A percentile compares a stretch with the other conserved stretches of the same genome.
Conservation (phyloP, 1,284 basidiomycete species). For the Malassezia slooffiae region DNA sequence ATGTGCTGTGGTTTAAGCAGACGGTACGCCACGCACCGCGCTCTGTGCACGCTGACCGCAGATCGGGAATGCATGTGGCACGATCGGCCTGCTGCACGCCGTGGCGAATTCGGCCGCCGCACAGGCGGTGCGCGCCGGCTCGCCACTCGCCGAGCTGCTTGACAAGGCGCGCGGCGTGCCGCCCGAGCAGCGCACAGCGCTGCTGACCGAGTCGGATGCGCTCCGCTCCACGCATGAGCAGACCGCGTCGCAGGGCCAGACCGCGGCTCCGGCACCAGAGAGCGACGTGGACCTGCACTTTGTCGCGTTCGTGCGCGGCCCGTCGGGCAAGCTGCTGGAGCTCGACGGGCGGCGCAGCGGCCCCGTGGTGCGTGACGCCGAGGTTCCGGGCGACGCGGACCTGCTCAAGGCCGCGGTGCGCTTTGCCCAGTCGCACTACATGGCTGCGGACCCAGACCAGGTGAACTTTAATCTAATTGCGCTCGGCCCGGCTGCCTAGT, state of each 20-base stretch:
- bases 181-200: conserved; percentile 15
- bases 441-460: conserved; percentile 31
- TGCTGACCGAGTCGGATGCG: conserved; percentile 21
- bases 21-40: conserved; percentile 11
- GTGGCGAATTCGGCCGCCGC: conserved; percentile 35
- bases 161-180: conserved; percentile 19
- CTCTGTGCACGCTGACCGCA: too few species aligned
- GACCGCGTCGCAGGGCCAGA: conserved; percentile 34
- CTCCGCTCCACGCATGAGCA: conserved; percentile 28
- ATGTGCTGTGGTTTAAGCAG: conserved; percentile 40
- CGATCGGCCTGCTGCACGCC: conserved; percentile 44
- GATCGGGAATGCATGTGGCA: conserved; percentile 46
- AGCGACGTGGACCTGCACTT: conserved; percentile 44
- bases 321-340: conserved; percentile 31
- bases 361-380: conserved; percentile 25
- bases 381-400: conserved; percentile 20
- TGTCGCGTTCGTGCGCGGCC: conserved; percentile 38
- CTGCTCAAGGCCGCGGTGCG: conserved; percentile 21
- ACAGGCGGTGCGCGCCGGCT: conserved; percentile 17
- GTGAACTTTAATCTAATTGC: conserved; percentile 43
- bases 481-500: conserved; percentile 16
- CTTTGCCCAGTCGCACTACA: conserved; percentile 37
- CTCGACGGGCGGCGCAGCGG: conserved; percentile 41
- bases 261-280: conserved; percentile 32
- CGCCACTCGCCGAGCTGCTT: conserved; percentile 30